Percentiles rank a stretch among this genome's conserved stretches.
These are phyloP conservation scores for Rhododendron molle DNA, from an alignment of 148 eudicot genomes.

Conservation along the genomic window DNA sequence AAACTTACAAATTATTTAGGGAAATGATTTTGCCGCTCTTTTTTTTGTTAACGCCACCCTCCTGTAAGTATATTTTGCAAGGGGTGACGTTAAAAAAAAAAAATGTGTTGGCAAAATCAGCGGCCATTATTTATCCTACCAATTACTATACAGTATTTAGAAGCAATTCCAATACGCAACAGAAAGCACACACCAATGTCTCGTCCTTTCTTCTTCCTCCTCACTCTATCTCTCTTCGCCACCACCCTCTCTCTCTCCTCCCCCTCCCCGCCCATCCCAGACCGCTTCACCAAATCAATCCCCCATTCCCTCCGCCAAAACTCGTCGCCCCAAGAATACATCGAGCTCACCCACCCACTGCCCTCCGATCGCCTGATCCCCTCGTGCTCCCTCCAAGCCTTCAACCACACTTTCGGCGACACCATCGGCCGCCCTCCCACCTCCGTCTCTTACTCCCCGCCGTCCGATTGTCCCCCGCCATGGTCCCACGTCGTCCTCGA, in stretches of 20 bases:
- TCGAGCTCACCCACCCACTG: constrained; percentile 52
- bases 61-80: too few relatives aligned
- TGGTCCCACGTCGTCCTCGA: constrained; percentile 54
- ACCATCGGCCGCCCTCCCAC: constrained; percentile 55
- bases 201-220: background rate
- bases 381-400: constrained; percentile 38
- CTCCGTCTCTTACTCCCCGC: constrained; percentile 54
- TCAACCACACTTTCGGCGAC: constrained; percentile 53
- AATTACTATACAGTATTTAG: background rate
- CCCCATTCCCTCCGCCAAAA: constrained; percentile 15
- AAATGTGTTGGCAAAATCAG: too few relatives aligned
- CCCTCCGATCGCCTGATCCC: constrained; percentile 38
- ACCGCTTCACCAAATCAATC: constrained; percentile 23
- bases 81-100: too few relatives aligned
- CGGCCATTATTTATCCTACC: too few relatives aligned
- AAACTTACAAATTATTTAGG: too few relatives aligned
- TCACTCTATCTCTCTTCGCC: constrained; percentile 3
- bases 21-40: too few relatives aligned
- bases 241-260: constrained; percentile 13
- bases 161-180: background rate
- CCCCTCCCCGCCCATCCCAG: constrained; percentile 8
- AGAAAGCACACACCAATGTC: background rate
- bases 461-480: constrained; percentile 32
- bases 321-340: constrained; percentile 20
- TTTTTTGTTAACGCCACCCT: too few relatives aligned